phyloP scores from a whole-genome alignment of 345 rosid species.

The Pseudoturritis turrita region DNA sequence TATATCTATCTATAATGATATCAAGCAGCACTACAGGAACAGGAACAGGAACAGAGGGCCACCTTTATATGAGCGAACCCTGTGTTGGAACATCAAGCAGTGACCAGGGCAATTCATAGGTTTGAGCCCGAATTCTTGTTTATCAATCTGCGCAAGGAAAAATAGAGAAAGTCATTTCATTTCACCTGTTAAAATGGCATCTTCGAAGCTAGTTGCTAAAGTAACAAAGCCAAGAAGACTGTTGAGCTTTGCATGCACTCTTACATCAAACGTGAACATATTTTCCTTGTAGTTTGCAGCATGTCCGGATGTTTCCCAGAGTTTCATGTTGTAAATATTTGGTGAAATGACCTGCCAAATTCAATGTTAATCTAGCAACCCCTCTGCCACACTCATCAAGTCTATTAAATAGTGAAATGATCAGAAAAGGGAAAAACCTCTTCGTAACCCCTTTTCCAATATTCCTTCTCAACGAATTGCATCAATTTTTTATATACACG shows the following conservation, averaged over 20 bases:
- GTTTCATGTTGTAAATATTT: conserved; percentile 78
- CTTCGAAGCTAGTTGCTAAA: conserved; percentile 36
- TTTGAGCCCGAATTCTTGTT: background rate
- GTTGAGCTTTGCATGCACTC: conserved; percentile 49
- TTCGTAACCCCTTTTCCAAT: conserved; percentile 66
- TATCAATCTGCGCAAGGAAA: conserved; percentile 38
- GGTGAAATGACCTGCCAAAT: conserved; percentile 70
- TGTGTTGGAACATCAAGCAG: conserved; percentile 62
- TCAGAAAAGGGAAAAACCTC: conserved; percentile 48
- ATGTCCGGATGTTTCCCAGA: conserved; percentile 86
- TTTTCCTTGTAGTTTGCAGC: conserved; percentile 89
- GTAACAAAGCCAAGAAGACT: background rate
- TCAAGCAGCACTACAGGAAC: background rate
- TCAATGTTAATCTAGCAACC: background rate
- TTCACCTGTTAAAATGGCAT: background rate
- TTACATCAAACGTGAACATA: conserved; percentile 84
- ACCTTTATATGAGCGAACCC: conserved; percentile 79
- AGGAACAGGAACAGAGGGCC: no score
- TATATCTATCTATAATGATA: background rate
- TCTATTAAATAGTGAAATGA: background rate
- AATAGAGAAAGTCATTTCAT: conserved; percentile 70
- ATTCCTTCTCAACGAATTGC: conserved; percentile 57
- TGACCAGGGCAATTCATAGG: no score
- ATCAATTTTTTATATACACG: conserved; percentile 67
- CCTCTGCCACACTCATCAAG: background rate